phyloP scores from a whole-genome alignment of 1,139 yeast genomes.

The Suhomyces panamericanus region DNA sequence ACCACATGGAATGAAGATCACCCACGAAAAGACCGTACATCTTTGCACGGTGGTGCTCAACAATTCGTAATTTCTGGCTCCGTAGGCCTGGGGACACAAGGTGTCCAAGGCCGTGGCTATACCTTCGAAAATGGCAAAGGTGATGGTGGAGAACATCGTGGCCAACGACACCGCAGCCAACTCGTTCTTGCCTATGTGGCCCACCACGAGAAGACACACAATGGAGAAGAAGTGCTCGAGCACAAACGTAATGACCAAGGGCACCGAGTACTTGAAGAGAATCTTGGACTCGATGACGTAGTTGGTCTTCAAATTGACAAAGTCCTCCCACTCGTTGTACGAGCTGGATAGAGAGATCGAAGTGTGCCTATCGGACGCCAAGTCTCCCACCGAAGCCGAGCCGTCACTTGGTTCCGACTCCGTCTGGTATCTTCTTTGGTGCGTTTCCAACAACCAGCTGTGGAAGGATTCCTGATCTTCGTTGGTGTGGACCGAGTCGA shows the following conservation, averaged over 20 bases:
- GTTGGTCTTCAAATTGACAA: slow-evolving; percentile 47
- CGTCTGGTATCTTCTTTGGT: slow-evolving; percentile 54
- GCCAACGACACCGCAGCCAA: slow-evolving; percentile 84
- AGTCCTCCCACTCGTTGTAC: slow-evolving; percentile 34
- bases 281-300: slow-evolving; percentile 46
- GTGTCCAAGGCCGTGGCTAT: slow-evolving; percentile 64
- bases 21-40: slow-evolving; percentile 57
- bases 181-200: slow-evolving; percentile 69
- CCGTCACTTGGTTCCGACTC: slow-evolving; percentile 11
- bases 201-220: slow-evolving; percentile 70
- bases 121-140: slow-evolving; percentile 84
- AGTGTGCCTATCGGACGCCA: slow-evolving; percentile 7
- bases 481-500: slow-evolving; percentile 49
- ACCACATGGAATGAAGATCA: slow-evolving; percentile 61
- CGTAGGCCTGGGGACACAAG: slow-evolving; percentile 73
- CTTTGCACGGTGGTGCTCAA: slow-evolving; percentile 68
- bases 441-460: slow-evolving; percentile 67
- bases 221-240: slow-evolving; percentile 72
- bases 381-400: slow-evolving; percentile 9
- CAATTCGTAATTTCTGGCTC: slow-evolving; percentile 61
- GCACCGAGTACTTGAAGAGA: slow-evolving; percentile 57
- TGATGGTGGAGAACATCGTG: slow-evolving; percentile 83
- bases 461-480: slow-evolving; percentile 55
- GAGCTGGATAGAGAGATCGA: slow-evolving; percentile 13
- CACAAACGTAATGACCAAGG: slow-evolving; percentile 65